These are phyloP conservation scores for Xanthoparmelia taractica DNA, from an alignment of 495 filamentous ascomycete species.

Conservation along the genomic window DNA sequence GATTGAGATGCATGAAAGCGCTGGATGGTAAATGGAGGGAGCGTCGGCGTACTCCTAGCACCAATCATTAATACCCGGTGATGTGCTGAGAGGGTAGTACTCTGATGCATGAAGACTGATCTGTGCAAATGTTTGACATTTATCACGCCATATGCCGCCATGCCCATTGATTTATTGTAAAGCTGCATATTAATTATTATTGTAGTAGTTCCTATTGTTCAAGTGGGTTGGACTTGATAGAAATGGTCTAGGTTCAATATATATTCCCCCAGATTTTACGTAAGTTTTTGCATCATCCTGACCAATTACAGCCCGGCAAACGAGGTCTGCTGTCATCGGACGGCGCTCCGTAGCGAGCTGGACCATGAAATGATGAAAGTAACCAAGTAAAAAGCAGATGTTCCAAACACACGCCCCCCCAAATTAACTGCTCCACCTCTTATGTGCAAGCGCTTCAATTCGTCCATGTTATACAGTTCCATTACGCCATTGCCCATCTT, in stretches of 20 bases:
- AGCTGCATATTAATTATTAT: too few species aligned
- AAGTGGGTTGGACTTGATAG: neutral
- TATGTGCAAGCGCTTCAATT: neutral
- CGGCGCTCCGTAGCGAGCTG: neutral
- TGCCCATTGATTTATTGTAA: too few species aligned
- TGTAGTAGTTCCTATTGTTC: too few species aligned
- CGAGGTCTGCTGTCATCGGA: neutral
- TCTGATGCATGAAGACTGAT: too few species aligned
- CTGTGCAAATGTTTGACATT: too few species aligned
- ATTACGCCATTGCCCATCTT: conserved; percentile 12
- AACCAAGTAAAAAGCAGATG: too few species aligned
- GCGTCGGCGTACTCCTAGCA: too few species aligned
- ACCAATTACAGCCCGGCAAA: neutral
- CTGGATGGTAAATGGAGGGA: too few species aligned
- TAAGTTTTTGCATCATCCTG: conserved; percentile 1
- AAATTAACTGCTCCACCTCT: too few species aligned
- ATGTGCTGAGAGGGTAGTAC: neutral
- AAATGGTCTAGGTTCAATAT: conserved; percentile 6
- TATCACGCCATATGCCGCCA: too few species aligned
- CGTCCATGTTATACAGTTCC: neutral
- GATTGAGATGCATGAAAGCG: too few species aligned
- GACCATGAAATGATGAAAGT: neutral
- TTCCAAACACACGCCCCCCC: too few species aligned
- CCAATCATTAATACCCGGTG: neutral
- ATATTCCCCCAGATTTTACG: conserved; percentile 13